Conservation (phyloP, 345 rosid species). For the Chamaenerion angustifolium region DNA sequence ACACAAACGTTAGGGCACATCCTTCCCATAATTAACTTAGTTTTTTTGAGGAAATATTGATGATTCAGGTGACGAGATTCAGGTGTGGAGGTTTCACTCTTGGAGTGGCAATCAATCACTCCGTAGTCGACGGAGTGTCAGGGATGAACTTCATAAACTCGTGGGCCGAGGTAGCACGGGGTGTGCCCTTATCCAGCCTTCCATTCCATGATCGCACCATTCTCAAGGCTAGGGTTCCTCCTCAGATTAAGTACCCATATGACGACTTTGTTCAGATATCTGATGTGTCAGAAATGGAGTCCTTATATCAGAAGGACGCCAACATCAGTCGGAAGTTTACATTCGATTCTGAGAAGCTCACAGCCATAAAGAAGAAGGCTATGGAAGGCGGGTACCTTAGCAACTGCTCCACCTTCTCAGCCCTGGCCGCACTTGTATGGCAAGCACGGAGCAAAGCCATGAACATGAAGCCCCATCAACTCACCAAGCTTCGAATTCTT, state of each 20-base stretch:
- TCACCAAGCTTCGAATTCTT: slow-evolving; percentile 3
- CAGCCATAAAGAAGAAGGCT: slow-evolving; percentile 2
- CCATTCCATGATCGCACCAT: slow-evolving; percentile 13
- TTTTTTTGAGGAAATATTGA: too few relatives aligned
- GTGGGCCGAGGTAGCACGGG: slow-evolving; percentile 22
- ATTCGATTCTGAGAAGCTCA: slow-evolving; percentile 3
- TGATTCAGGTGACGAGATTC: slow-evolving; percentile 21
- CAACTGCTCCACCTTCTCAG: slow-evolving; percentile 8
- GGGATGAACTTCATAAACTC: slow-evolving; percentile 24
- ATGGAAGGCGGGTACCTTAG: background rate
- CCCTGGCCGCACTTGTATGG: slow-evolving; percentile 3
- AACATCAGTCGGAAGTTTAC: background rate
- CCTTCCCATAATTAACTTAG: background rate
- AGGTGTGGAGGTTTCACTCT: slow-evolving; percentile 23
- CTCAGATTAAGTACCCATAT: slow-evolving; percentile 10
- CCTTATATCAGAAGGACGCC: slow-evolving; percentile 2
- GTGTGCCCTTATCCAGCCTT: slow-evolving; percentile 8
- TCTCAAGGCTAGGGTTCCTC: slow-evolving; percentile 17
- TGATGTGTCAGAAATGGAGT: slow-evolving; percentile 13
- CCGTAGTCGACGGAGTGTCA: slow-evolving; percentile 19
- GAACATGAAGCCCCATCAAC: slow-evolving; percentile 6
- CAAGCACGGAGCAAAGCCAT: slow-evolving; percentile 3
- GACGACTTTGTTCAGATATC: slow-evolving; percentile 17
- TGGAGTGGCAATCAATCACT: slow-evolving; percentile 16
- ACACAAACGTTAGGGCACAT: too few relatives aligned